Base-by-base conservation (phyloP, 1,139 yeast genomes). In the Blastobotrys elegans region DNA sequence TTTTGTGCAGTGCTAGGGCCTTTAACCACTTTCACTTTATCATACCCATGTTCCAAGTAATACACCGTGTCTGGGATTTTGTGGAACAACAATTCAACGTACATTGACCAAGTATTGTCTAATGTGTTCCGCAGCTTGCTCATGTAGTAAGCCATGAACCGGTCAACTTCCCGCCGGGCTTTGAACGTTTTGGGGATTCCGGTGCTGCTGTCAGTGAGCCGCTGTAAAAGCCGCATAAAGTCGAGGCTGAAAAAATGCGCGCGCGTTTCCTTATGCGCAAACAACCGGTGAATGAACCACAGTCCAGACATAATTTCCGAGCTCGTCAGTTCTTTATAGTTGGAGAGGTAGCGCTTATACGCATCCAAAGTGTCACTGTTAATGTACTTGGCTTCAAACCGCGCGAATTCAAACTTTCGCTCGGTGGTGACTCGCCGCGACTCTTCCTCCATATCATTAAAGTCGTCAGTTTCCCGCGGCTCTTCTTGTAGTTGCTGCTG, bases 211-310 rank as follows among this genome's bases (percentile, higher is more conserved):
- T 72, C 61, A 1, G 74, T 56, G 63, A 81, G 69, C 35, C 72
- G 70, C 50, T 76, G 74, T 1, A 83, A 59, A 1, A 75, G 61
- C n/a, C 72, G 62, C 66, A 92, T 77, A 58, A 92, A 80, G 62
- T 92, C 97, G 33, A 92, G 65, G 41, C 96, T 72, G 59, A 74
- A 84, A 35, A 90, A 69, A 11, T 80, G 75, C 6, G n/a, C 58
- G 31, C 80, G 79, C 50, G 75, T 77, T 51, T 82, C 84, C 31
- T 80, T 75, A 50, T 80, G 73, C 46, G 83, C 82, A 56, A 89
- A 81, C 0, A 88, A 66, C 33, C 87, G 71, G 60, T 87, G 89
- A 59, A 89, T 80, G 61, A 80, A 90, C 50, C 76, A 73, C 57
- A 81, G 82, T 13, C 45, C 48, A n/a, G 35, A 16, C 38, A 38